A percentile compares a stretch with the other conserved stretches of the same genome.
These are phyloP conservation scores for Blastomyces parvus DNA, from an alignment of 2,329 filamentous ascomycete species.

Conservation along the genomic window DNA sequence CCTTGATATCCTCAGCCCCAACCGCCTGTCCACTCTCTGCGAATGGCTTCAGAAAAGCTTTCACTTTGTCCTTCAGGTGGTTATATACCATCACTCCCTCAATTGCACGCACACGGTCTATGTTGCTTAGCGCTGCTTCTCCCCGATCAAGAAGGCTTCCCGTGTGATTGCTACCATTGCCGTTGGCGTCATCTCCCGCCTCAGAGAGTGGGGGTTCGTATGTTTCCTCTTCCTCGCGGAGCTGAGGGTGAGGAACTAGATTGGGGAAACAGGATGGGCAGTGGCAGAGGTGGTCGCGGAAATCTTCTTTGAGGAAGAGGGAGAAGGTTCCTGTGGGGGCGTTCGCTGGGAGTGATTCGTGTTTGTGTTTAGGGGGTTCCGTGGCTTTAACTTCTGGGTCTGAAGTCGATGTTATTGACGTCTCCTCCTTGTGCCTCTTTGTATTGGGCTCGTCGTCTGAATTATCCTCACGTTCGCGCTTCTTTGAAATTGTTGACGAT, in stretches of 20 bases:
- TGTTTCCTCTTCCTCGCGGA: slow-evolving; percentile 86
- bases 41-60: slow-evolving; percentile 86
- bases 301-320: slow-evolving; percentile 69
- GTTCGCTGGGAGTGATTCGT: slow-evolving; percentile 46
- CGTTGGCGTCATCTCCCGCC: slow-evolving; percentile 46
- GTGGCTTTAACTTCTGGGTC: slow-evolving; percentile 53
- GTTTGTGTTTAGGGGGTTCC: slow-evolving; percentile 50
- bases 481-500: slow-evolving; percentile 39
- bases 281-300: slow-evolving; percentile 73
- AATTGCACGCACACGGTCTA: slow-evolving; percentile 87
- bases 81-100: slow-evolving; percentile 99
- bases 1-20: slow-evolving; percentile 90
- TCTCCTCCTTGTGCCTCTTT: slow-evolving; percentile 43
- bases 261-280: slow-evolving; percentile 71
- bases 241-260: slow-evolving; percentile 62
- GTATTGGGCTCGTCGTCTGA: slow-evolving; percentile 36
- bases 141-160: slow-evolving; percentile 82
- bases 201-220: slow-evolving; percentile 87
- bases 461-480: slow-evolving; percentile 55
- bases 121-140: slow-evolving; percentile 80
- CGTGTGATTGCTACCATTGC: slow-evolving; percentile 54
- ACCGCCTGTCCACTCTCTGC: slow-evolving; percentile 83
- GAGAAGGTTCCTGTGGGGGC: slow-evolving; percentile 56
- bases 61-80: slow-evolving; percentile 90
- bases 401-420: slow-evolving; percentile 36